Conservation (phyloP, 768 basidiomycete genomes). For the Suillus variegatus region DNA sequence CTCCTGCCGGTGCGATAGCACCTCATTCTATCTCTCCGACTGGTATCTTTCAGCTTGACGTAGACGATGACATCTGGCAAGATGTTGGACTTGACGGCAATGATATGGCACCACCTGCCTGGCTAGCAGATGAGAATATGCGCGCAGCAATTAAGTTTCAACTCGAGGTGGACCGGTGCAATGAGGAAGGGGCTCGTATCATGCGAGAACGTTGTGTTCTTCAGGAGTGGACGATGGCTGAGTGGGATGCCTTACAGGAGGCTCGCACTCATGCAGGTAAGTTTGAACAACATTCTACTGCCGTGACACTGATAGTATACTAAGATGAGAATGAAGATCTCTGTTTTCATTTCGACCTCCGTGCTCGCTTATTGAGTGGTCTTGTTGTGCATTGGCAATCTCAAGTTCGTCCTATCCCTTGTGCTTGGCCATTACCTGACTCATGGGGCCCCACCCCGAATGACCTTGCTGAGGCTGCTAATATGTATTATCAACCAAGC, state of each 20-base stretch:
- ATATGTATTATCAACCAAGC: neutral
- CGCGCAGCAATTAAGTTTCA: neutral
- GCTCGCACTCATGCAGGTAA: conserved; percentile 10
- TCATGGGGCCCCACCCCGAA: neutral
- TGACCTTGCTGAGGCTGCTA: neutral
- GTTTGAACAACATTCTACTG: neutral
- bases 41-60: conserved; percentile 32
- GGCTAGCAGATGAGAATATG: neutral
- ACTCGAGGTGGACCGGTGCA: conserved; percentile 24
- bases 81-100: conserved; percentile 27
- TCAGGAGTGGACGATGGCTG: conserved; percentile 28
- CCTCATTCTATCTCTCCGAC: conserved; percentile 24
- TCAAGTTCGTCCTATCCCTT: neutral
- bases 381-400: conserved; percentile 2
- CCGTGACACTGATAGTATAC: neutral
- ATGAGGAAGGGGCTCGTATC: conserved; percentile 26
- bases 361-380: neutral
- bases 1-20: conserved; percentile 23
- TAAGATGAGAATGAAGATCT: neutral
- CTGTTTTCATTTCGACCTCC: neutral
- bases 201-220: conserved; percentile 17
- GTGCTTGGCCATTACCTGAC: neutral
- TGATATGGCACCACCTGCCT: conserved; percentile 8
- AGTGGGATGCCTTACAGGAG: conserved; percentile 20
- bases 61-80: conserved; percentile 40